phyloP scores from a whole-genome alignment of 345 rosid species.

The Citrus sinensis region DNA sequence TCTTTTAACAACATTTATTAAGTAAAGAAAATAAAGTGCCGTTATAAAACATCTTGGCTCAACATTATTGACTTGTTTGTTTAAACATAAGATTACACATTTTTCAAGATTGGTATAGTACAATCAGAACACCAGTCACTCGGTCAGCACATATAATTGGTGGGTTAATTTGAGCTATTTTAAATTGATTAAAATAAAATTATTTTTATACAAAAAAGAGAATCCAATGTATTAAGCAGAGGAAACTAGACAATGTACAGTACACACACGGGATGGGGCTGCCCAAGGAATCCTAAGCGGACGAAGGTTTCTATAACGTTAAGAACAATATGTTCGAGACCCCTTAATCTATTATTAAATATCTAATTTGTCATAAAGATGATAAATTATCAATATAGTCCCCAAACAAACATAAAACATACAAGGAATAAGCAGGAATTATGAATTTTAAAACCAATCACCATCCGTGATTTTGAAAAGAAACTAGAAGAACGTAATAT shows the following conservation, averaged over 20 bases:
- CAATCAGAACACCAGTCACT: not conserved
- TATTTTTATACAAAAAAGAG: not conserved
- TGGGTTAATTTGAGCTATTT: not conserved
- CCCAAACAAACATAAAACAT: not conserved
- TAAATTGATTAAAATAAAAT: too few relatives aligned
- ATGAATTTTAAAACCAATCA: not conserved
- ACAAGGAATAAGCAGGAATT: too few relatives aligned
- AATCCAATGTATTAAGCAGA: constrained; percentile 34
- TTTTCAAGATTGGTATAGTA: not conserved
- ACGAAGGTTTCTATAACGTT: not conserved
- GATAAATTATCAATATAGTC: not conserved
- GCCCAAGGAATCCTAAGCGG: constrained; percentile 30
- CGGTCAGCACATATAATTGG: not conserved
- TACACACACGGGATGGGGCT: not conserved
- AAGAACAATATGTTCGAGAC: too few relatives aligned
- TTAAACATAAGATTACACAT: not conserved
- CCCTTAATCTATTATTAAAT: not conserved
- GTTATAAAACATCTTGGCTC: too few relatives aligned
- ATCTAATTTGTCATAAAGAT: too few relatives aligned
- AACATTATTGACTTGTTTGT: too few relatives aligned
- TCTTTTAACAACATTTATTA: too few relatives aligned
- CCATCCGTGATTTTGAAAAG: not conserved
- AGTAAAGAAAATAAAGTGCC: too few relatives aligned
- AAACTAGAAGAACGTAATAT: too few relatives aligned
- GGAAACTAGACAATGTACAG: not conserved